Base-by-base conservation (phyloP, 2,329 filamentous ascomycete species). In the Clonostachys chloroleuca region DNA sequence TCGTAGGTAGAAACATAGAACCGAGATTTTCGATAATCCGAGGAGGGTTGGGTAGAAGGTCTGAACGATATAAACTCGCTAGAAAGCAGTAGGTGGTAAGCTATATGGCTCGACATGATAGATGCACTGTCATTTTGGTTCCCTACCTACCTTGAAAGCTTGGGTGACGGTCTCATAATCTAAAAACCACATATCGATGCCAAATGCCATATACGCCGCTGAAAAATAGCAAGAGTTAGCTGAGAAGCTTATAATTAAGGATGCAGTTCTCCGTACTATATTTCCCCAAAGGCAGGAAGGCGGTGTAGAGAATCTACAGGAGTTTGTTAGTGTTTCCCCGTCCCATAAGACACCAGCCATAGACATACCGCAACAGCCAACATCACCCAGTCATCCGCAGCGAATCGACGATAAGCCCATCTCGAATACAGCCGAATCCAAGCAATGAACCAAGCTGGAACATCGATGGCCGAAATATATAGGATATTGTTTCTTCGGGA, bases 331-430 rank as follows among this genome's bases (percentile, higher is more conserved):
- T 30, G 24, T 30, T 30, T 10, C 9, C 8, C 9, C 24, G 9
- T 10, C 24, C 24, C 24, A 30, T 30, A 30, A 30, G 9, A 30
- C 24, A 30, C 24, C 8, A 10, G 9, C 9, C 24, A 10, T 30
- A 30, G 24, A 30, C 24, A 30, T 30, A 30, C 24, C 24, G 24
- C 24, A 30, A 30, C 24, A 10, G 56, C 51, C 6, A 66, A 50
- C 57, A 70, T 65, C 17, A 70, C 53, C 51, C 66, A 70, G 50
- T 73, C 70, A 43, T 73, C 69, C 5, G 61, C n/a, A 20, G 63
- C 64, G 18, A 65, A 60, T 6, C 57, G 52, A 6, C 57, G 50
- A 6, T 58, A 61, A 34, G 49, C 56, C 63, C 64, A 66, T 12
- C 69, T 56, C 13, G 59, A 60, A 42, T 61, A 70, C 5, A 73